phyloP scores from a whole-genome alignment of 371 early-diverging fungal species.

The Rhizomucor pusillus region DNA sequence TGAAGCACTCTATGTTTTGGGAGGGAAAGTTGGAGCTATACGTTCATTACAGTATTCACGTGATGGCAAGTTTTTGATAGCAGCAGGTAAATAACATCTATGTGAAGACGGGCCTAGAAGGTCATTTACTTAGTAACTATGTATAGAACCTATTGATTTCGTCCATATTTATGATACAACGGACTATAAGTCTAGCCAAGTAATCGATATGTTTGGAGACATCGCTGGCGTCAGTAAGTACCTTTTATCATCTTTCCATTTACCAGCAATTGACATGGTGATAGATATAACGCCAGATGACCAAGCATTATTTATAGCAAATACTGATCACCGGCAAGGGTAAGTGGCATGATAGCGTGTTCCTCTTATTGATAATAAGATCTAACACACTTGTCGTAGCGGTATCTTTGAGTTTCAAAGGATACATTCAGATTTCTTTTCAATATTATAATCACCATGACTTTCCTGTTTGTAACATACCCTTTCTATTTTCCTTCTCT shows the following conservation, averaged over 20 bases:
- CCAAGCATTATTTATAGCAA: slow-evolving; percentile 59
- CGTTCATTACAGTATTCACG: slow-evolving; percentile 71
- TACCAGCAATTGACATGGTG: background rate
- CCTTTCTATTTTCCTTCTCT: background rate
- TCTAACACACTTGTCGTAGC: background rate
- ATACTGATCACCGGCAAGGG: slow-evolving; percentile 32
- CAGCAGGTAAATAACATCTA: slow-evolving; percentile 50
- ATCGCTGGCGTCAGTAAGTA: slow-evolving; percentile 64
- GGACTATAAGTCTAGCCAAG: slow-evolving; percentile 53
- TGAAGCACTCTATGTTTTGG: slow-evolving; percentile 58
- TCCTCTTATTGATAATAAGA: background rate
- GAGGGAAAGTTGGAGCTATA: slow-evolving; percentile 71
- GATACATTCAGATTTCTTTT: slow-evolving; percentile 5
- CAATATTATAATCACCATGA: background rate
- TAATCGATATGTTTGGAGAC: slow-evolving; percentile 84
- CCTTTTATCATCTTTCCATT: background rate
- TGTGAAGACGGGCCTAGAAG: background rate
- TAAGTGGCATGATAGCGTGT: slow-evolving; percentile 3
- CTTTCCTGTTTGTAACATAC: slow-evolving; percentile 8
- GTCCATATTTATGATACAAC: slow-evolving; percentile 72
- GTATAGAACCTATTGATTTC: slow-evolving; percentile 67
- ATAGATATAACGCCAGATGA: slow-evolving; percentile 51
- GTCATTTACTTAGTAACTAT: background rate
- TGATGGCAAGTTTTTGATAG: slow-evolving; percentile 67
- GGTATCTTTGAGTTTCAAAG: slow-evolving; percentile 29